Base-by-base conservation (phyloP, 2,329 filamentous ascomycete genomes). In the Fusarium sp. region DNA sequence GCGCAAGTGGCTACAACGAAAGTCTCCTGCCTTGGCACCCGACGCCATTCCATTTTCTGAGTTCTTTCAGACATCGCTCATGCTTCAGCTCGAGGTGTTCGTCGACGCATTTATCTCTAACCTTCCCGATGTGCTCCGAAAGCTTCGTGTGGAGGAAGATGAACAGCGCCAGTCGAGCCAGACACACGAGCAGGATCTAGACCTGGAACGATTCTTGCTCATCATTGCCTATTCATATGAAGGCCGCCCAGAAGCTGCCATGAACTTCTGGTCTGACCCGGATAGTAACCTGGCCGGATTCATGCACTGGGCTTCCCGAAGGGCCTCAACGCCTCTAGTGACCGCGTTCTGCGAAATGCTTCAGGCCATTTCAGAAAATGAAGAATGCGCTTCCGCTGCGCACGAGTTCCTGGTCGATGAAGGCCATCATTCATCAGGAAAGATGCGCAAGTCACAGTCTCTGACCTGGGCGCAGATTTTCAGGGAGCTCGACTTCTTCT, bases 281-380 rank as follows among this genome's bases (percentile, higher is more conserved):
- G 96, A 99, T 77, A 95, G 95, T 79, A 98, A 98, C 75, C 86
- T 99, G 35, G 94, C 95, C 71, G 96, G 96, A 0, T 99, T 99
- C 80, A 88, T 99, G 80, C 94, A 97, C 73, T 99, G 96, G 96
- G 94, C 95, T n/a, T 98, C 96, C 5, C 92, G 94, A 75, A 89
- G 96, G 77, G 95, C 97, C 69, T 98, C 97, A 0, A 98, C 97
- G 0, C 96, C 96, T n/a, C 89, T 98, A 27, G 95, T 97, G 67
- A 96, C 94, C 70, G 95, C 96, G 14, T 99, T 98, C 77, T 99
- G 96, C 81, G 96, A 98, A 80, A 96, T 99, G 91, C 86, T 99
- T 17, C 93, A 95, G 78, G 93, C 95, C 2, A 92, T 99, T 56
- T 94, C 96, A 0, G 91, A 92, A 60, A 94, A 94, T 61, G 90